Evolutionary conservation across 2,329 filamentous ascomycete genomes (phyloP).

Genomic region (Colletotrichum falcatum): DNA sequence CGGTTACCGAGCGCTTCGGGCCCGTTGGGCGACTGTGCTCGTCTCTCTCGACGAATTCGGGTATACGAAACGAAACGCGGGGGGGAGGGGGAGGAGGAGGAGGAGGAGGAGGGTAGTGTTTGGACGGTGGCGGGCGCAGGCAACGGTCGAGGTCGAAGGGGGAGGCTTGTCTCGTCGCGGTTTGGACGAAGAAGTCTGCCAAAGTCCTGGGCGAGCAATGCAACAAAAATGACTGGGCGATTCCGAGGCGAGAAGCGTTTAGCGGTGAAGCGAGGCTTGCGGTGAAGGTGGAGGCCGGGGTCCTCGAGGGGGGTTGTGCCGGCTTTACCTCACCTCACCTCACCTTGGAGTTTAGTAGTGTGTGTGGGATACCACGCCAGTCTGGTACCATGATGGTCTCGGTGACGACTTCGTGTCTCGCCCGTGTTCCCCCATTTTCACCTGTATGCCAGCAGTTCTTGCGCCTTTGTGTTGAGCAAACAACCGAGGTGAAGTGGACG

Average conservation of each 20-base stretch:
- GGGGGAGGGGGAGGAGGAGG: no score
- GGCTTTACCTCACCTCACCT: background rate
- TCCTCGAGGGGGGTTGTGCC: no score
- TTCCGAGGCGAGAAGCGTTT: background rate
- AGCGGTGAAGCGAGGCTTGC: background rate
- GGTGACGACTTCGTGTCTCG: rapidly evolving
- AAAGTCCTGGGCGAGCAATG: no score
- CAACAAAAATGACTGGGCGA: background rate
- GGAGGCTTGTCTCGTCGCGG: background rate
- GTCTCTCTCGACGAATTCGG: no score
- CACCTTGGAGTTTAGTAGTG: background rate
- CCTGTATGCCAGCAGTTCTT: no score
- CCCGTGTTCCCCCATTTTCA: background rate
- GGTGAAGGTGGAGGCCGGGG: background rate
- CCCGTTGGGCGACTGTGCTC: background rate
- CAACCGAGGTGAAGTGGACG: background rate
- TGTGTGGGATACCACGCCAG: no score
- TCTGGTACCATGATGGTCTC: background rate
- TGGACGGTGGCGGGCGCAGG: no score
- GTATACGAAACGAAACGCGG: background rate
- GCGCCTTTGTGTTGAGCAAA: no score
- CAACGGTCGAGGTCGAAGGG: no score
- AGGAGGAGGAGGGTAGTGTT: no score
- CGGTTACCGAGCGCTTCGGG: background rate
- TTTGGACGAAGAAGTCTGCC: no score